A percentile compares a stretch with the other conserved stretches of the same genome.
These are phyloP conservation scores for Fusarium tanahbumbuense DNA, from an alignment of 2,329 filamentous ascomycete species.

Conservation along the genomic window DNA sequence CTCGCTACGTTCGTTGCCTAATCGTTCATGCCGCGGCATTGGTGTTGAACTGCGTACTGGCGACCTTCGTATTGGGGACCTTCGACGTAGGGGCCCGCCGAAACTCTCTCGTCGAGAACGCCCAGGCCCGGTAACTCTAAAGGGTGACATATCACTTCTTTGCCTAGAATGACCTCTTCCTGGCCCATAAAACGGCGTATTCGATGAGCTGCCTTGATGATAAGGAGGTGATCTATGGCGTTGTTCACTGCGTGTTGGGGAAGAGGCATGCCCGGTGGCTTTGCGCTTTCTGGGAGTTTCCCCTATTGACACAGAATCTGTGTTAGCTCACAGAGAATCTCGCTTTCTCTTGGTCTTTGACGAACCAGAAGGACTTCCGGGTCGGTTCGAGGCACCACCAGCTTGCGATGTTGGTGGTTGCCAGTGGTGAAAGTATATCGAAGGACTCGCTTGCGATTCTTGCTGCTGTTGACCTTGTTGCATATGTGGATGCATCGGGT, in stretches of 20 bases:
- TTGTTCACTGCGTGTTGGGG: constrained; percentile 47
- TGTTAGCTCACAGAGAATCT: constrained; percentile 57
- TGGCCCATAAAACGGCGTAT: constrained; percentile 39
- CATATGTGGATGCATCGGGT: constrained; percentile 59
- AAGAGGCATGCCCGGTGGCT: constrained; percentile 61
- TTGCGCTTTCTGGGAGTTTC: constrained; percentile 90
- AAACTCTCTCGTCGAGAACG: constrained; percentile 45
- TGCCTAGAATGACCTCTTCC: constrained; percentile 52
- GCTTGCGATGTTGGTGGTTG: constrained; percentile 79
- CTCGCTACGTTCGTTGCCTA: constrained; percentile 45
- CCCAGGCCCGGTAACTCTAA: constrained; percentile 44
- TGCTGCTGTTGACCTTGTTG: constrained; percentile 67
- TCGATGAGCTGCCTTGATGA: constrained; percentile 45
- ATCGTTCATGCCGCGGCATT: constrained; percentile 39
- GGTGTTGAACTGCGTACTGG: constrained; percentile 40
- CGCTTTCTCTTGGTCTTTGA: constrained; percentile 65
- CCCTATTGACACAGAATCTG: constrained; percentile 62
- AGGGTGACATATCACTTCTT: constrained; percentile 54
- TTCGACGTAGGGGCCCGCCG: constrained; percentile 42
- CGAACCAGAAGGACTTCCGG: constrained; percentile 80
- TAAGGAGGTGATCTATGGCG: constrained; percentile 52
- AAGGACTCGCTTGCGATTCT: constrained; percentile 70
- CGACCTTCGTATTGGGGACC: constrained; percentile 42
- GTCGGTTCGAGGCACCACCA: constrained; percentile 70
- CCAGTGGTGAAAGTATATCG: constrained; percentile 94